These are phyloP conservation scores for Candida morakotiae DNA, from an alignment of 805 yeast genomes.

Conservation along the genomic window DNA sequence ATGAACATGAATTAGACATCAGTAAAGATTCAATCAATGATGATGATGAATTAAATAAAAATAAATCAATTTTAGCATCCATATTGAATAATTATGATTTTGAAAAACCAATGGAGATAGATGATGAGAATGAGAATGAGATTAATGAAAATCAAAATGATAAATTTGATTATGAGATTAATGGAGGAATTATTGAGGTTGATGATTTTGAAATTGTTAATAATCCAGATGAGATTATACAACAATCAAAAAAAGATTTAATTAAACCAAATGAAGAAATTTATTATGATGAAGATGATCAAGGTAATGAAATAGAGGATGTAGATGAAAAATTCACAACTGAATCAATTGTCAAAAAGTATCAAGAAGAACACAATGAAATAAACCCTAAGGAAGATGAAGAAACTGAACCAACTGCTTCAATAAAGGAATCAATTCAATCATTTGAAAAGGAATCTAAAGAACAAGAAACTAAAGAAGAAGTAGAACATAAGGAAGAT, in stretches of 20 bases:
- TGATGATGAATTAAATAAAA: conserved; percentile 18
- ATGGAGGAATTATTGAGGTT: conserved; percentile 21
- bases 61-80: conserved; percentile 30
- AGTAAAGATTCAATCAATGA: no score
- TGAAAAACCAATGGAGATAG: conserved; percentile 33
- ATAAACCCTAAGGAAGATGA: conserved; percentile 2
- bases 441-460: no score
- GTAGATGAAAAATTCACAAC: conserved; percentile 22
- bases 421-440: conserved; percentile 4
- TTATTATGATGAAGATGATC: conserved; percentile 37
- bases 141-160: conserved; percentile 30
- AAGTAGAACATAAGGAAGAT: conserved; percentile 6
- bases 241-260: conserved; percentile 17
- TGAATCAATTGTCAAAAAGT: conserved; percentile 23
- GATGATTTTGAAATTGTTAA: conserved; percentile 17
- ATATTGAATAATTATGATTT: conserved; percentile 30
- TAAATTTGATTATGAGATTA: conserved; percentile 31
- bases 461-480: no score
- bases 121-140: conserved; percentile 28
- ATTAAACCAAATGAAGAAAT: conserved; percentile 25
- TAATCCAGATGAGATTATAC: conserved; percentile 16
- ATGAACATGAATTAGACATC: conserved; percentile 4
- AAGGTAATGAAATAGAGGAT: conserved; percentile 38
- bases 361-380: conserved; percentile 21
- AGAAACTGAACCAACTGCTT: not conserved